Percentiles rank a stretch among this genome's conserved stretches.
Evolutionary conservation across 768 basidiomycete genomes (phyloP).

Genomic region (Leccinum aurantiacum): DNA sequence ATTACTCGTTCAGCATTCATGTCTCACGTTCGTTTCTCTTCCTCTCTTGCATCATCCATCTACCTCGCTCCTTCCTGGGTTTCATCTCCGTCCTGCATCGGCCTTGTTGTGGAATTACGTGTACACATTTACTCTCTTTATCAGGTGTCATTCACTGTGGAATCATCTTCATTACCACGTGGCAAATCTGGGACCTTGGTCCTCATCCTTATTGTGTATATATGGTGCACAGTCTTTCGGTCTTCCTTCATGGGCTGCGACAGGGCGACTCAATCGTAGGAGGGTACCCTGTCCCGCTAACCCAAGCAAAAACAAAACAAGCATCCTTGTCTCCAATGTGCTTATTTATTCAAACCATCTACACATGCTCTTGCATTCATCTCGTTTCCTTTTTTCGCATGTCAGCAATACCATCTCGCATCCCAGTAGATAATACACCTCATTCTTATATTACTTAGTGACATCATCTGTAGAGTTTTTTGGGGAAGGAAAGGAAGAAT

Average conservation of each 20-base stretch:
- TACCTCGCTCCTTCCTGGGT: constrained; percentile 14
- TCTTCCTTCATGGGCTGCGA: not conserved
- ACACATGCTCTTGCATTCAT: not conserved
- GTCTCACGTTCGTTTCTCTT: constrained; percentile 14
- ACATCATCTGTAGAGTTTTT: constrained; percentile 24
- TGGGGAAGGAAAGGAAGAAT: constrained; percentile 12
- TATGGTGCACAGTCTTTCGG: constrained; percentile 9
- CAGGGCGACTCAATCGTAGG: constrained; percentile 12
- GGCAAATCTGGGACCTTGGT: constrained; percentile 2
- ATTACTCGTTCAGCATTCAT: constrained; percentile 12
- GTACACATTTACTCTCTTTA: constrained; percentile 27
- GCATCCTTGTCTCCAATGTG: constrained; percentile 1
- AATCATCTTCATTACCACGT: not conserved
- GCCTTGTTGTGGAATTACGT: constrained; percentile 35
- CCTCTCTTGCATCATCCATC: constrained; percentile 5
- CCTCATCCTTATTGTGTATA: constrained; percentile 25
- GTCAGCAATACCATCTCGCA: constrained; percentile 9
- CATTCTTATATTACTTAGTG: constrained; percentile 23
- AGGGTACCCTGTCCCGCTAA: not conserved
- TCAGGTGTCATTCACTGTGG: constrained; percentile 15
- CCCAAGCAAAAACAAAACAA: not conserved
- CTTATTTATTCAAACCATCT: not conserved
- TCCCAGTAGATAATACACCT: constrained; percentile 19
- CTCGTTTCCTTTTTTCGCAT: constrained; percentile 1
- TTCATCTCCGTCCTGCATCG: constrained; percentile 21